Evolutionary conservation across 768 basidiomycete species (phyloP).

Genomic region (Lactifluus rugatus): DNA sequence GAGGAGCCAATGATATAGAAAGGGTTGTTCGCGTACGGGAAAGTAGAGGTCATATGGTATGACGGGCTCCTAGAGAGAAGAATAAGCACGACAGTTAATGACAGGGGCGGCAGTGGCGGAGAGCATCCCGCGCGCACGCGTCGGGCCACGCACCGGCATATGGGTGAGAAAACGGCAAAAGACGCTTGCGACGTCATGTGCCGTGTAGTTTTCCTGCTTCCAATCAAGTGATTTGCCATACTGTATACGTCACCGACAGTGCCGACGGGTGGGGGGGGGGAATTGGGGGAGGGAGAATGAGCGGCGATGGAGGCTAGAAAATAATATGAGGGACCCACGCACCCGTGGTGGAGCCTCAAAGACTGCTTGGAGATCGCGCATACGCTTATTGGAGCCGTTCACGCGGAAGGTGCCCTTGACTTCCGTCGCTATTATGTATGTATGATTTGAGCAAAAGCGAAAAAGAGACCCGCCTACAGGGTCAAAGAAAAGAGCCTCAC

Average conservation of each 20-base stretch:
- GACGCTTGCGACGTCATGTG: constrained; percentile 95
- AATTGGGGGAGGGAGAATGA: neutral
- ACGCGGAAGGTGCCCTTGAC: constrained; percentile 91
- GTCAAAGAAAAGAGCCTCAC: constrained; percentile 30
- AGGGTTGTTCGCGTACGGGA: constrained; percentile 46
- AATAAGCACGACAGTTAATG: constrained; percentile 1
- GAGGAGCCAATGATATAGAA: neutral
- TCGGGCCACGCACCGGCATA: constrained; percentile 69
- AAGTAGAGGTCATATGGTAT: constrained; percentile 89
- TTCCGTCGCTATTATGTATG: constrained; percentile 57
- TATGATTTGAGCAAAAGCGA: neutral
- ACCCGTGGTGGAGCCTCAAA: constrained; percentile 89
- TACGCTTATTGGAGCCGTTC: constrained; percentile 89
- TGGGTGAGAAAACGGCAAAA: constrained; percentile 92
- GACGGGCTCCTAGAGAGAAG: constrained; percentile 67
- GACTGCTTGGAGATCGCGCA: constrained; percentile 85
- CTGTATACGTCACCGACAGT: constrained; percentile 32
- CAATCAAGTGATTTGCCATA: constrained; percentile 93
- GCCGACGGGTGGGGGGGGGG: too few species aligned
- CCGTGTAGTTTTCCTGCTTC: constrained; percentile 76
- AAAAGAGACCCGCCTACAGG: neutral
- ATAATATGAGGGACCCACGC: constrained; percentile 20
- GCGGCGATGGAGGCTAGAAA: neutral
- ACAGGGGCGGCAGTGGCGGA: constrained; percentile 5
- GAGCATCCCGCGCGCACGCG: neutral